Percentiles rank a stretch among this genome's conserved stretches.
Conservation (phyloP, 305 asterid species). For the Fraxinus albicans region DNA sequence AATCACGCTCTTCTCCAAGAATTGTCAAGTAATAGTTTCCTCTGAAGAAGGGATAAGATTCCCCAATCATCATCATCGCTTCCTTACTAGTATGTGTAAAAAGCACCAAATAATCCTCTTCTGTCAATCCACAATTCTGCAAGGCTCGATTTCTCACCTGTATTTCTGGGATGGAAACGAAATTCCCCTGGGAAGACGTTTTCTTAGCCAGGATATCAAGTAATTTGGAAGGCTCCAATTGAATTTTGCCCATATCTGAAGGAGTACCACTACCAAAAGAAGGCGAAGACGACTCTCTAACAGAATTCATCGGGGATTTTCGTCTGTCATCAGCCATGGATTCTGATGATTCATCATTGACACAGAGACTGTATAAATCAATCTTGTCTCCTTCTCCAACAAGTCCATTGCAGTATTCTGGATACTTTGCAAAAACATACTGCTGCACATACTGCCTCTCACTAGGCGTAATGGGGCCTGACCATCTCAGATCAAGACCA, state of each 20-base stretch:
- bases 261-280: conserved; percentile 25
- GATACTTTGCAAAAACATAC: conserved; percentile 74
- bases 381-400: conserved; percentile 36
- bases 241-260: conserved; percentile 40
- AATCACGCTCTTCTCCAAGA: conserved; percentile 46
- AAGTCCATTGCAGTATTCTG: conserved; percentile 73
- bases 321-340: conserved; percentile 31
- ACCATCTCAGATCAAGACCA: conserved; percentile 84
- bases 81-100: conserved; percentile 45
- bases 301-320: conserved; percentile 36
- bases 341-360: conserved; percentile 36
- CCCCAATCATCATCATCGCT: conserved; percentile 68
- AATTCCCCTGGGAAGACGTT: conserved; percentile 50
- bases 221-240: conserved; percentile 64
- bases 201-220: conserved; percentile 54
- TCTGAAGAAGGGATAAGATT: conserved; percentile 67
- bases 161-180: conserved; percentile 79
- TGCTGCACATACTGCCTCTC: conserved; percentile 81
- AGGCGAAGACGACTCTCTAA: conserved; percentile 30
- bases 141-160: conserved; percentile 73
- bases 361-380: conserved; percentile 42
- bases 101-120: conserved; percentile 61
- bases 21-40: conserved; percentile 80
- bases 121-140: conserved; percentile 58
- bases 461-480: conserved; percentile 81